Evolutionary conservation across 2,329 filamentous ascomycete species (phyloP).

Genomic region (Pseudovirgaria hyperparasitica): DNA sequence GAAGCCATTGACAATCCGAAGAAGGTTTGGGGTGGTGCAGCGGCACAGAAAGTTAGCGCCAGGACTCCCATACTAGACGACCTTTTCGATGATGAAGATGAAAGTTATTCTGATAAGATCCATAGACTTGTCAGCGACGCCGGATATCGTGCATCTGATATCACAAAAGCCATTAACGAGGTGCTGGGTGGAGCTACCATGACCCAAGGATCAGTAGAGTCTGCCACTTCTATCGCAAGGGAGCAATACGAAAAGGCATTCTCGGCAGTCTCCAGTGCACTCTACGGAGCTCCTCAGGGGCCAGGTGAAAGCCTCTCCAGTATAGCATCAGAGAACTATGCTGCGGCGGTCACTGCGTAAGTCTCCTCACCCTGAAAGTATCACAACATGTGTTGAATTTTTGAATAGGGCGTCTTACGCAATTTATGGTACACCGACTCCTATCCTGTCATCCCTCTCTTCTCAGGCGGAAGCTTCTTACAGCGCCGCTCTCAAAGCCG

Average conservation of each 20-base stretch:
- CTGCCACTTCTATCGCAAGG: conserved; percentile 39
- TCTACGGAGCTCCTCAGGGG: conserved; percentile 38
- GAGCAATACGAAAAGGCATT: conserved; percentile 46
- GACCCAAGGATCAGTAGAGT: conserved; percentile 35
- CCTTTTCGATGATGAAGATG: conserved; percentile 33
- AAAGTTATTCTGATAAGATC: conserved; percentile 37
- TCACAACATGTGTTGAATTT: conserved; percentile 5
- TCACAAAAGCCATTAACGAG: conserved; percentile 44
- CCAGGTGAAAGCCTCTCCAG: conserved; percentile 33
- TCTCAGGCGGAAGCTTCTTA: conserved; percentile 43
- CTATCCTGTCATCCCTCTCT: conserved; percentile 30
- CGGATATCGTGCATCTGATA: conserved; percentile 38
- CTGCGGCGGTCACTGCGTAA: conserved; percentile 44
- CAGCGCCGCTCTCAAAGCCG: conserved; percentile 49
- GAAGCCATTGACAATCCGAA: conserved; percentile 23
- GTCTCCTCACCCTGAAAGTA: conserved; percentile 14
- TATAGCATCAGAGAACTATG: conserved; percentile 41
- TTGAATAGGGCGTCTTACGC: conserved; percentile 37
- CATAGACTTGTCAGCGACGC: conserved; percentile 39
- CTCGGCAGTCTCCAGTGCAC: conserved; percentile 41
- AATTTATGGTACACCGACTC: conserved; percentile 40
- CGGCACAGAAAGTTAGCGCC: conserved; percentile 37
- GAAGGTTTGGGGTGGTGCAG: conserved; percentile 42
- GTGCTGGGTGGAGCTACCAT: conserved; percentile 35
- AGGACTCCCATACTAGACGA: conserved; percentile 37